Percentiles rank a stretch among this genome's conserved stretches.
These are phyloP conservation scores for Xylaria polymorpha DNA, from an alignment of 2,329 filamentous ascomycete genomes.

Conservation along the genomic window DNA sequence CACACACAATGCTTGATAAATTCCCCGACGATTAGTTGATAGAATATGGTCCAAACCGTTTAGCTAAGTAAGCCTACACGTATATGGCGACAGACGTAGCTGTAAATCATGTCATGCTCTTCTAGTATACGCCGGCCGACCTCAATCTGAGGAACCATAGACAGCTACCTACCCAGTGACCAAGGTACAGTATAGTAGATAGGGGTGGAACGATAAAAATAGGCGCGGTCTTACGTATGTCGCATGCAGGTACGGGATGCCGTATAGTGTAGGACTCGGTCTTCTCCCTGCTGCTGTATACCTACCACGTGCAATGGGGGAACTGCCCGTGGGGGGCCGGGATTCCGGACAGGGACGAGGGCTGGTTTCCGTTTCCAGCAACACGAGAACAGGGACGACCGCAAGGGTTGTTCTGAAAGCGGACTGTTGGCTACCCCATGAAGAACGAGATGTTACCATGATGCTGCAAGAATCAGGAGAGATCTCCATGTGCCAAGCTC, in stretches of 20 bases:
- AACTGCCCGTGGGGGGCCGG: neutral
- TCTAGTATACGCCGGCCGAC: neutral
- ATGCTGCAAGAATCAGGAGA: slow-evolving; percentile 32
- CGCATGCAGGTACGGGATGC: neutral
- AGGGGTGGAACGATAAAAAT: neutral
- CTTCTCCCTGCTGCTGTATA: neutral
- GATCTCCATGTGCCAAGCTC: slow-evolving; percentile 23
- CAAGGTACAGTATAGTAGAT: neutral
- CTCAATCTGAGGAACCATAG: neutral
- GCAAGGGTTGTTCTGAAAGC: slow-evolving; percentile 18
- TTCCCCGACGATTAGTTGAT: neutral
- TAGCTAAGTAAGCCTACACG: neutral
- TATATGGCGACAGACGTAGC: neutral
- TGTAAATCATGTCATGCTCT: neutral
- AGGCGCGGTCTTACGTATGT: neutral
- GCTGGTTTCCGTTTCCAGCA: slow-evolving; percentile 10
- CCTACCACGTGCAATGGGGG: slow-evolving; percentile 25
- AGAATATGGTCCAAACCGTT: neutral
- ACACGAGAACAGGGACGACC: neutral
- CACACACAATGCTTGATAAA: neutral
- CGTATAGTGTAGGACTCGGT: neutral
- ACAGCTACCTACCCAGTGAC: neutral
- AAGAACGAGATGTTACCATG: slow-evolving; percentile 8
- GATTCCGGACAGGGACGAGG: neutral
- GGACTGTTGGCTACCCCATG: slow-evolving; percentile 7